Base-by-base conservation (phyloP, 1,284 basidiomycete species). In the Inonotus obliquus region DNA sequence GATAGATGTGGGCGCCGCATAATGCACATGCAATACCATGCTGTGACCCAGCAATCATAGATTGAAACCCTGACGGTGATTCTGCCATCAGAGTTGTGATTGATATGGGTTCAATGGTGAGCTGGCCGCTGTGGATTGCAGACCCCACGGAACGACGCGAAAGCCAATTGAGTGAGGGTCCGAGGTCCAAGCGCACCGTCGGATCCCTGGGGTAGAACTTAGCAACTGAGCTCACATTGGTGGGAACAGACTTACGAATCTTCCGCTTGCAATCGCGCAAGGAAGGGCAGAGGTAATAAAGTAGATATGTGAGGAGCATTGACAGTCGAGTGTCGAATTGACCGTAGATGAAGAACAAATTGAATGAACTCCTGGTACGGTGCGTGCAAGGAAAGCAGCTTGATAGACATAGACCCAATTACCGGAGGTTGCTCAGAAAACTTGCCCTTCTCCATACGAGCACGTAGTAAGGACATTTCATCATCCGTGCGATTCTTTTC, bases 111-210 rank as follows among this genome's bases (percentile, higher is more conserved):
- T 98, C 96, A 60, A 99, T 90, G 14, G 86, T 85, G 10, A 99
- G 81, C 68, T 94, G 91, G 1, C 95, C 94, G 13, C 84, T 85
- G 66, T 98, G 85, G 61, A 99, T 91, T 1, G 96, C 95, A 7
- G 85, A 77, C 5, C 90, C 80, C 11, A 98, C 91, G n/a, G 87
- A 87, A 32, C 95, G 86, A 21, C 96, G 83, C 9, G 91, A 91
- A 13, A 99, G 80, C 91, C 94, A 98, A 68, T 94, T 96, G 29
- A 99, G 80, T 13, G 94, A 93, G 0, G 96, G 93, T 0, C 96
- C 95, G n/a, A 93, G 77, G 71, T 98, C 95, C 25, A 99, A 82
- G 2, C 97, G 87, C 39, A 98, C 78, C 0, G 94, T 93, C 0
- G 96, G 93, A 67, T 99, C 97, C 19, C 96, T 91, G 68, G 4